Evolutionary conservation across 208 protist species (phyloP).

Genomic region (Crithidia brevicula): DNA sequence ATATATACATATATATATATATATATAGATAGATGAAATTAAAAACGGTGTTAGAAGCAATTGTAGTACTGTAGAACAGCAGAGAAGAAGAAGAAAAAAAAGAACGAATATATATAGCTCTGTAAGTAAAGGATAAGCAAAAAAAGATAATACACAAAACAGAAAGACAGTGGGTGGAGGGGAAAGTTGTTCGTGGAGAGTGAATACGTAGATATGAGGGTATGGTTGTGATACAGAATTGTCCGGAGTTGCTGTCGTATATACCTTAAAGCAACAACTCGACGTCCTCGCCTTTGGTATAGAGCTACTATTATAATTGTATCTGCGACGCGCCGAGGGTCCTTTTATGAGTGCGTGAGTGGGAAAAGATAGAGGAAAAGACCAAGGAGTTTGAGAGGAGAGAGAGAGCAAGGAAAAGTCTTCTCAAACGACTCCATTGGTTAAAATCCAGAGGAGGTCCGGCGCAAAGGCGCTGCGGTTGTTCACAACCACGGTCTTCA

Average conservation of each 20-base stretch:
- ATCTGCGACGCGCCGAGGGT: no score
- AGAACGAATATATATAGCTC: slow-evolving; percentile 6
- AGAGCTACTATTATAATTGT: not conserved
- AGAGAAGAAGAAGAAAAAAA: slow-evolving; percentile 6
- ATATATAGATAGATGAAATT: slow-evolving; percentile 20
- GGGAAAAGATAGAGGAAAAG: no score
- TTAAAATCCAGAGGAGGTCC: no score
- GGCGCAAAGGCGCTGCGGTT: no score
- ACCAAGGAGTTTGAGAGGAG: no score
- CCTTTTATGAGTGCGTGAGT: no score
- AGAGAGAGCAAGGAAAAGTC: no score
- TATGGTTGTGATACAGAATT: not conserved
- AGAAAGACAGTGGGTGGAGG: not conserved
- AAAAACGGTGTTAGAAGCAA: slow-evolving; percentile 18
- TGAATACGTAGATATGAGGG: not conserved
- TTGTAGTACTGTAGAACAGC: not conserved
- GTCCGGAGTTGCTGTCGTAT: not conserved
- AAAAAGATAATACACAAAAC: slow-evolving; percentile 11
- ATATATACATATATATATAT: not conserved
- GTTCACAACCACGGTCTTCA: no score
- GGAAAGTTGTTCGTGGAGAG: not conserved
- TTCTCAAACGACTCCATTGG: no score
- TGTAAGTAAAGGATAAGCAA: slow-evolving; percentile 20
- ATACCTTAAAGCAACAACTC: slow-evolving; percentile 1
- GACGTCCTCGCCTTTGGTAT: not conserved